phyloP scores from a whole-genome alignment of 2,329 filamentous ascomycete species.

The Paraphaeosphaeria sporulosa region DNA sequence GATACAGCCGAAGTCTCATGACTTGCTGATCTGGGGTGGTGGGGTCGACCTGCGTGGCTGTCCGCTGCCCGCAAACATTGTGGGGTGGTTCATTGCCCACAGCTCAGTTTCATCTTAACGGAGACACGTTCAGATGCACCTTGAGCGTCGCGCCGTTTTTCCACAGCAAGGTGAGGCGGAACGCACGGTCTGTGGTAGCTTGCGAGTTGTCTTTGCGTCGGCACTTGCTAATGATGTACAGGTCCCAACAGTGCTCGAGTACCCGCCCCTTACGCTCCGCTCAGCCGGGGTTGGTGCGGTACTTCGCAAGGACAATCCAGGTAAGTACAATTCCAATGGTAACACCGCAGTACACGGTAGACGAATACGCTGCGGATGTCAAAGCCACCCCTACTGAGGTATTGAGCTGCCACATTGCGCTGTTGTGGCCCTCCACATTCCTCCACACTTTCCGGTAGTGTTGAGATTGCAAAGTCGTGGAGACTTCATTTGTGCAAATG shows the following conservation, averaged over 20 bases:
- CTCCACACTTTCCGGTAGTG: conserved; percentile 35
- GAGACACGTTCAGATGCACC: conserved; percentile 19
- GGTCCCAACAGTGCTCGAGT: conserved; percentile 26
- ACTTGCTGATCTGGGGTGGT: conserved; percentile 21
- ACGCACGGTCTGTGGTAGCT: conserved; percentile 3
- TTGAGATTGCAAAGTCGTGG: conserved; percentile 17
- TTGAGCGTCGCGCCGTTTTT: conserved; percentile 12
- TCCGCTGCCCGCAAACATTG: conserved; percentile 13
- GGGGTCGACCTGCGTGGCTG: conserved; percentile 10
- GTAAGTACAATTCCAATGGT: conserved; percentile 30
- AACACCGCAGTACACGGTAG: conserved; percentile 37
- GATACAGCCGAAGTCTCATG: conserved; percentile 26
- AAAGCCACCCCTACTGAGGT: conserved; percentile 18
- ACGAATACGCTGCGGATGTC: conserved; percentile 31
- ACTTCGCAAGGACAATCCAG: conserved; percentile 34
- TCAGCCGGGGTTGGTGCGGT: conserved; percentile 24
- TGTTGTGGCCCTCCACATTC: conserved; percentile 35
- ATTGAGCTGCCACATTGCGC: conserved; percentile 25
- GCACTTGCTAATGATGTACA: conserved; percentile 6
- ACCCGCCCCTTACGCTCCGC: conserved; percentile 36
- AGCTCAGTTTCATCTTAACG: conserved; percentile 27
- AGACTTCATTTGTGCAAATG: conserved; percentile 35
- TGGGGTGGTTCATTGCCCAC: conserved; percentile 7
- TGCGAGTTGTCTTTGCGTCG: conserved; percentile 5
- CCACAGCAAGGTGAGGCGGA: conserved; percentile 18